phyloP scores from a whole-genome alignment of 495 filamentous ascomycete species.

The Aspergillus cristatus region DNA sequence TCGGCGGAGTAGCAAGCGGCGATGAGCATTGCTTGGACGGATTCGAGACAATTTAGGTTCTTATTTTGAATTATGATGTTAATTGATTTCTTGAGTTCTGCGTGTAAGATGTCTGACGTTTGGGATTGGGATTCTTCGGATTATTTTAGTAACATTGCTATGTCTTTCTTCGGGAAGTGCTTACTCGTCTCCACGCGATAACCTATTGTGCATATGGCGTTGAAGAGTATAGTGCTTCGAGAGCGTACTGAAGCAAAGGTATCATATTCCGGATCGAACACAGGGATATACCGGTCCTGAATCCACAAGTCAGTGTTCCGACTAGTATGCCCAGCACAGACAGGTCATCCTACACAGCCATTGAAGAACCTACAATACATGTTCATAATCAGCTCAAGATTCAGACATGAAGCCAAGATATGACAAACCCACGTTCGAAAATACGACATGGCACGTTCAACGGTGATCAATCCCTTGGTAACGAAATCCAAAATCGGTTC shows the following conservation, averaged over 20 bases:
- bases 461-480: slow-evolving; percentile 25
- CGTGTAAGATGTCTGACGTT: slow-evolving; percentile 28
- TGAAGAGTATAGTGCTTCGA: slow-evolving; percentile 35
- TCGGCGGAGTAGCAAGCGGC: slow-evolving; percentile 41
- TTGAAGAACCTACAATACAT: slow-evolving; percentile 28
- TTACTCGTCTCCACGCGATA: slow-evolving; percentile 33
- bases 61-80: slow-evolving; percentile 36
- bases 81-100: slow-evolving; percentile 36
- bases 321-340: background rate
- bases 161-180: too few species aligned
- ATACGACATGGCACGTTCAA: slow-evolving; percentile 22
- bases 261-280: slow-evolving; percentile 34
- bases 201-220: slow-evolving; percentile 42
- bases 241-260: slow-evolving; percentile 31
- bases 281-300: slow-evolving; percentile 37
- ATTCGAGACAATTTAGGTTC: slow-evolving; percentile 29
- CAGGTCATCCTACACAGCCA: slow-evolving; percentile 37
- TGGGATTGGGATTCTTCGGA: slow-evolving; percentile 20
- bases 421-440: slow-evolving; percentile 27
- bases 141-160: background rate
- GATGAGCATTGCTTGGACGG: slow-evolving; percentile 39
- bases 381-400: too few species aligned
- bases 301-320: slow-evolving; percentile 1
- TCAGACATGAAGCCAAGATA: too few species aligned
- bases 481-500: slow-evolving; percentile 29